Evolutionary conservation across 805 yeast species (phyloP).

Genomic region (Wickerhamomyces chambardii): DNA sequence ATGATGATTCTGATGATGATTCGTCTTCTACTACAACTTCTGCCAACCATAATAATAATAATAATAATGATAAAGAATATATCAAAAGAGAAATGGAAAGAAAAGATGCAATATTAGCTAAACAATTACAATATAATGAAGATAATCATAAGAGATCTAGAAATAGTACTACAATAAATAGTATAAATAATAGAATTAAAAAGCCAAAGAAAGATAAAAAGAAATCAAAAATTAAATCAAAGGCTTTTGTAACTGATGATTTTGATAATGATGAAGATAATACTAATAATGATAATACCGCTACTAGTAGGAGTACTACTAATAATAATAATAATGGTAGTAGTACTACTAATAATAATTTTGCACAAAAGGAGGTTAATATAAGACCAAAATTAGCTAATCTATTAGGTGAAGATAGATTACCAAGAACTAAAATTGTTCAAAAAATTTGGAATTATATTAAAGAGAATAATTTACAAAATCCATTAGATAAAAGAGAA

Average conservation of each 20-base stretch:
- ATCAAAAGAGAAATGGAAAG: slow-evolving; percentile 33
- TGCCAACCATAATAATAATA: too few relatives aligned
- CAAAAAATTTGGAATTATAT: slow-evolving; percentile 66
- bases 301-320: too few relatives aligned
- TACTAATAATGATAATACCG: too few relatives aligned
- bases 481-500: slow-evolving; percentile 56
- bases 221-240: too few relatives aligned
- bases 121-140: slow-evolving; percentile 29
- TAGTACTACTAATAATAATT: slow-evolving; percentile 21
- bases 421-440: slow-evolving; percentile 65
- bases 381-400: slow-evolving; percentile 43
- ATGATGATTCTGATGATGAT: too few relatives aligned
- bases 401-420: slow-evolving; percentile 33
- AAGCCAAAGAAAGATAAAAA: too few relatives aligned
- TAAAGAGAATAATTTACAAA: slow-evolving; percentile 50
- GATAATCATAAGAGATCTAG: slow-evolving; percentile 6
- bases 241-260: too few relatives aligned
- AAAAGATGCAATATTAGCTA: slow-evolving; percentile 45
- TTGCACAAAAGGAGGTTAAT: slow-evolving; percentile 30
- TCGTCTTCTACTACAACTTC: too few relatives aligned
- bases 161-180: slow-evolving; percentile 5
- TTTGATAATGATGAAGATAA: too few relatives aligned
- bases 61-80: too few relatives aligned
- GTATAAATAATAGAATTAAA: too few relatives aligned
- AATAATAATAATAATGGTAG: neutral